Base-by-base conservation (phyloP, 2,329 filamentous ascomycete genomes). In the Ciborinia camelliae region DNA sequence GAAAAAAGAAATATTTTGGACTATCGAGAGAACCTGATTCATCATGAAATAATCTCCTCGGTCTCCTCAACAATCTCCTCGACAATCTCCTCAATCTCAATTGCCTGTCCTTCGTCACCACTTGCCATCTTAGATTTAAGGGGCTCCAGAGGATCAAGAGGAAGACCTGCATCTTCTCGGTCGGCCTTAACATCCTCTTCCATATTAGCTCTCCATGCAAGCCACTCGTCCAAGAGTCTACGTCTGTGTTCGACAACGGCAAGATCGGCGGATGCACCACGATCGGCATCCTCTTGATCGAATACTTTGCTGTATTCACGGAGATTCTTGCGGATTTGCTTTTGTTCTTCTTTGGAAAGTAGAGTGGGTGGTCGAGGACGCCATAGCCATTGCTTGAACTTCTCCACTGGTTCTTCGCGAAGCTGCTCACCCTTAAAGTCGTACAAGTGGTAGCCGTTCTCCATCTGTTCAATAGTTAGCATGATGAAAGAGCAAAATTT, bases 361-460 rank as follows among this genome's bases (percentile, higher is more conserved):
- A 99, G 86, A n/a, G 91, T 95, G 9, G 91, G 77, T 26, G 95
- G 95, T 51, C 95, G 90, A 26, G 95, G 95, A 52, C 95, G 90
- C 95, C 95, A 99, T 68, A 91, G 79, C 80, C 93, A 91, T 79
- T 99, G 95, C 86, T 97, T 97, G 86, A 99, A 98, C 79, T 96
- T 96, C 71, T 99, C 95, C 66, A 96, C 84, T 60, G 88, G 89
- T 78, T 97, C 91, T 80, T 99, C 96, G 66, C 92, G 89, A 63
- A 99, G 86, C 63, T 90, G 85, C 73, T 90, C 89, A 69, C 95
- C 96, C 77, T 88, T 90, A 86, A 99, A 99, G 77, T 96, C 93
- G 84, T 97, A 98, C 68, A 99, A 81, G 78, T 98, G 94, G 83
- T 97, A 99, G 69, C 95, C 95, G 77, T 98, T 99, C 83, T 99